Evolutionary conservation across 345 rosid species (phyloP).

Genomic region (Cardamine resedifolia): DNA sequence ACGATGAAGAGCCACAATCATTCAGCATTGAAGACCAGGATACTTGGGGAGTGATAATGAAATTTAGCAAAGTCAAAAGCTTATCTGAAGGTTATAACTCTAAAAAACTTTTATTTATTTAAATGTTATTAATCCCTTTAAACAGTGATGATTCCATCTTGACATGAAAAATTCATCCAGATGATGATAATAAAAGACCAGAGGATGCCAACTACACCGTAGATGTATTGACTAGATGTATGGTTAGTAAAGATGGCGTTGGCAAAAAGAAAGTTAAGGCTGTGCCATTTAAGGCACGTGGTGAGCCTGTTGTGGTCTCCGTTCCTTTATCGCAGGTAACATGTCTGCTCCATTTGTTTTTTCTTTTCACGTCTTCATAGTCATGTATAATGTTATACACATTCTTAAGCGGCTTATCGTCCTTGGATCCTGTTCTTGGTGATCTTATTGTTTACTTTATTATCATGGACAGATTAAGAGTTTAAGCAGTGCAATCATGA

Average conservation of each 20-base stretch:
- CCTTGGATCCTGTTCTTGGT: background rate
- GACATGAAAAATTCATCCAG: constrained; percentile 43
- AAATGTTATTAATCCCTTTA: background rate
- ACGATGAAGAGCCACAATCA: constrained; percentile 55
- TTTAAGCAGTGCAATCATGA: constrained; percentile 77
- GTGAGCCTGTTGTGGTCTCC: constrained; percentile 83
- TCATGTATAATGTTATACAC: constrained; percentile 5
- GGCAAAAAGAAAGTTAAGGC: constrained; percentile 62
- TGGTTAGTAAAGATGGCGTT: constrained; percentile 57
- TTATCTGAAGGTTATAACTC: constrained; percentile 75
- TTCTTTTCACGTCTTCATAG: background rate
- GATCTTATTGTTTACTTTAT: constrained; percentile 30
- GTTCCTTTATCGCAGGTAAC: constrained; percentile 74
- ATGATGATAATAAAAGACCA: constrained; percentile 66
- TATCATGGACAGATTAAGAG: constrained; percentile 57
- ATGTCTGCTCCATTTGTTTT: background rate
- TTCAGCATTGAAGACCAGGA: constrained; percentile 67
- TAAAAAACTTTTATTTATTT: no score
- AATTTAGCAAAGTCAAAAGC: constrained; percentile 67
- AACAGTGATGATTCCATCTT: constrained; percentile 6
- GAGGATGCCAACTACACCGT: constrained; percentile 74
- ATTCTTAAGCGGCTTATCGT: constrained; percentile 1
- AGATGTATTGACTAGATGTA: constrained; percentile 86
- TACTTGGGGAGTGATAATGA: constrained; percentile 86
- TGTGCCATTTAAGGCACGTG: constrained; percentile 63